Base-by-base conservation (phyloP, 2,329 filamentous ascomycete genomes). In the Colletotrichum australisinense region DNA sequence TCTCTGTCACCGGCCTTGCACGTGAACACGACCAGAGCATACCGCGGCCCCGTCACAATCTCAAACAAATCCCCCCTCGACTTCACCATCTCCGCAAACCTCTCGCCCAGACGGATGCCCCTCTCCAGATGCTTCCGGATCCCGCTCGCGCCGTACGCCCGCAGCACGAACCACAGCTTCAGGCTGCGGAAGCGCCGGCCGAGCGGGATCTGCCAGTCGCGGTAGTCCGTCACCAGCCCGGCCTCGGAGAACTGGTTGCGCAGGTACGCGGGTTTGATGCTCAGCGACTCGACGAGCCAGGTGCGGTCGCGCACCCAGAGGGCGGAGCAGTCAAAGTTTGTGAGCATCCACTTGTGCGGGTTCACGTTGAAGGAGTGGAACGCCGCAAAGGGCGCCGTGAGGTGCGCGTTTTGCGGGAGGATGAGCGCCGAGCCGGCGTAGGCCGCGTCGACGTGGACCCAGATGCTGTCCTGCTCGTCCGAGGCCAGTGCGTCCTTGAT, bases 261-360 rank as follows among this genome's bases (percentile, higher is more conserved):
- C 32, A 98, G 90, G 85, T 97, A 98, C 5, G 93, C 89, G 0
- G 94, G 94, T 19, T 93, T 93, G 80, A 97, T 93, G 79, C 90
- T 92, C 55, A 98, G 88, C 0, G 95, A 93, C 74, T 92, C 88
- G 56, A 93, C 94, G n/a, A 98, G 89, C 83, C 95, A 92, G 67
- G 87, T 85, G 19, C 95, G 90, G 78, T 92, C 88, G 75, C 92
- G 92, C 62, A 98, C 91, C 84, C 91, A 98, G 58, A 98, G 88
- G 76, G 93, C 93, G 67, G 93, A 95, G 78, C 87, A 89, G 81
- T 98, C 96, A 79, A 98, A 98, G 83, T 97, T 98, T 70, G 95
- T 95, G 22, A 98, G 91, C 60, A 98, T 88, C 96, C 96, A 98
- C 86, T 98, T 98, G 88, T 98, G 95, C 90, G 98, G 93, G 86